Percentiles rank a stretch among this genome's conserved stretches.
Evolutionary conservation across 495 filamentous ascomycete species (phyloP).

Genomic region (Trichoderma erinaceum): DNA sequence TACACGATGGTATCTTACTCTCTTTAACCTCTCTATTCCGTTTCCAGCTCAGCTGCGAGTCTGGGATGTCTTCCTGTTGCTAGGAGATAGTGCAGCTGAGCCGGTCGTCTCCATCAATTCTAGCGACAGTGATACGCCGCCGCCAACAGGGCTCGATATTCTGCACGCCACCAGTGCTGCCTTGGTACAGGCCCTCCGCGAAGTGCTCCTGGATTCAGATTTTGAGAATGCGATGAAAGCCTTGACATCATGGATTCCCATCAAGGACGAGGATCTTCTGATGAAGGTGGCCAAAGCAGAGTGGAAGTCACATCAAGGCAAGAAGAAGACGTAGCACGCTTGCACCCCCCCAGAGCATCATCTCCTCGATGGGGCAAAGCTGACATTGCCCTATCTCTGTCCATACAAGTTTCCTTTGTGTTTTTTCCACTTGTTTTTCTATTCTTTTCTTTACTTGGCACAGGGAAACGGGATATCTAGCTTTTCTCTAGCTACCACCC

Average conservation of each 20-base stretch:
- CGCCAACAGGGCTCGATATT: constrained; percentile 63
- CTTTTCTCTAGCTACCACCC: neutral
- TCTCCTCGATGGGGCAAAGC: neutral
- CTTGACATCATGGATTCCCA: constrained; percentile 89
- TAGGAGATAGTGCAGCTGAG: constrained; percentile 58
- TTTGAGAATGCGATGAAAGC: constrained; percentile 99
- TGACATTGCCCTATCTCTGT: too few species aligned
- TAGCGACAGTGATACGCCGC: constrained; percentile 12
- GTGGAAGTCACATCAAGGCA: constrained; percentile 64
- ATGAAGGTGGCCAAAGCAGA: constrained; percentile 92
- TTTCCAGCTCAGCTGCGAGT: constrained; percentile 96
- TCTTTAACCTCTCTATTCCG: constrained; percentile 96
- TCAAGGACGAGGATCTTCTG: constrained; percentile 89
- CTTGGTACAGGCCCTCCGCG: constrained; percentile 84
- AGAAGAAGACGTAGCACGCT: constrained; percentile 27
- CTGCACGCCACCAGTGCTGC: constrained; percentile 88
- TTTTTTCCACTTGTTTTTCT: neutral
- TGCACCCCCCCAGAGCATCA: neutral
- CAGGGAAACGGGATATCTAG: neutral
- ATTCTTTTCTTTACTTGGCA: neutral
- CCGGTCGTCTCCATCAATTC: neutral
- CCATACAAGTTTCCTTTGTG: neutral
- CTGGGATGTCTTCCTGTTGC: constrained; percentile 98
- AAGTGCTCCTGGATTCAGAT: constrained; percentile 86
- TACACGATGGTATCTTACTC: constrained; percentile 93